Percentiles rank a stretch among this genome's conserved stretches.
These are phyloP conservation scores for Cystobasidiaceae sp. DNA, from an alignment of 1,284 basidiomycete genomes.

Conservation along the genomic window DNA sequence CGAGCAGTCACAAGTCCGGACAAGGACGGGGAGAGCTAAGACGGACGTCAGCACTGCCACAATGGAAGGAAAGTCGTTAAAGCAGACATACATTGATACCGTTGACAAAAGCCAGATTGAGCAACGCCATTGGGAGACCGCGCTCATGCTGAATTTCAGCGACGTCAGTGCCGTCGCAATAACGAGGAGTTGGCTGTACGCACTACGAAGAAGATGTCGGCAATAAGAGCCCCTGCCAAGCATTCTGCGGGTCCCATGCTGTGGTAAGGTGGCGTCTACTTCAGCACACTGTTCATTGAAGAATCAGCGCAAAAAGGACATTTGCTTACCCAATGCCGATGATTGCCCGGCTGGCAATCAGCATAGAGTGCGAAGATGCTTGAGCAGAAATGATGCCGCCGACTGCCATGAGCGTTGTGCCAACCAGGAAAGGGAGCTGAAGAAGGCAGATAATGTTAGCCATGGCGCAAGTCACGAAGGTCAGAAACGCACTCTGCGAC, in stretches of 20 bases:
- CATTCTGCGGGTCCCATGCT: slow-evolving; percentile 23
- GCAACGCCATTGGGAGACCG: slow-evolving; percentile 4
- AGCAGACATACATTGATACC: slow-evolving; percentile 19
- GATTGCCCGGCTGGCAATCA: slow-evolving; percentile 5
- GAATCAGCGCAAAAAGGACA: too few species aligned
- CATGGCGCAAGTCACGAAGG: too few species aligned
- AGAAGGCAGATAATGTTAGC: not conserved
- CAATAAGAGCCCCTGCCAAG: slow-evolving; percentile 11
- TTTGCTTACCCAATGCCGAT: slow-evolving; percentile 20
- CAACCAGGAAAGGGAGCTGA: slow-evolving; percentile 9
- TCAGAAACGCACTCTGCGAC: slow-evolving; percentile 7
- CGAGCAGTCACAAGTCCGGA: slow-evolving; percentile 15
- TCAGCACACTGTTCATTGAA: too few species aligned
- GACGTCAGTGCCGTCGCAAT: too few species aligned
- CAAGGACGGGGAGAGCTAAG: slow-evolving; percentile 9
- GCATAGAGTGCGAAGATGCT: not conserved
- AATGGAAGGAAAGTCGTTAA: not conserved
- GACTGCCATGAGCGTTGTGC: slow-evolving; percentile 10
- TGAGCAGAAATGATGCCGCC: slow-evolving; percentile 8
- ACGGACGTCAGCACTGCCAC: not conserved
- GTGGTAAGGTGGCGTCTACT: too few species aligned
- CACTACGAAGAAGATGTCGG: slow-evolving; percentile 14
- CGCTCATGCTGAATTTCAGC: slow-evolving; percentile 33
- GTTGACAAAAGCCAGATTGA: slow-evolving; percentile 15
- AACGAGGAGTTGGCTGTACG: too few species aligned